A percentile compares a stretch with the other conserved stretches of the same genome.
Evolutionary conservation across 2,329 filamentous ascomycete genomes (phyloP).

Genomic region (Fusarium duplospermum): DNA sequence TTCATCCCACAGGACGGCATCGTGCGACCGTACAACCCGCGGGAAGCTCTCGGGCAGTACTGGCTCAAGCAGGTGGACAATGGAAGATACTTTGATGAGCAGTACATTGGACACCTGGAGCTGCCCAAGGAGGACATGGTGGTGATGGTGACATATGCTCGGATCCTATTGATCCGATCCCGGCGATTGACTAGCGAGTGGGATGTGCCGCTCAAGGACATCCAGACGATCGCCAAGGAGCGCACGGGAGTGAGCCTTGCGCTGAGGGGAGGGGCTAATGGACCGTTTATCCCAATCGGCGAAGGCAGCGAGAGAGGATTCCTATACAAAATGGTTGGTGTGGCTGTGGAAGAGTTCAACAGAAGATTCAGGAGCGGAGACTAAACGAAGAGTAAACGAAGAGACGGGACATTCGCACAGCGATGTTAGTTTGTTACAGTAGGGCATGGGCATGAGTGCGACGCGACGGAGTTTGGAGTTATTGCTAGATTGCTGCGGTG

Average conservation of each 20-base stretch:
- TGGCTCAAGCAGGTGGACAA: conserved; percentile 99
- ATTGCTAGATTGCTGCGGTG: neutral
- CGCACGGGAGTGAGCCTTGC: conserved; percentile 91
- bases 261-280: conserved; percentile 89
- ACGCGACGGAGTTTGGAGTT: neutral
- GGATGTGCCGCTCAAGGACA: conserved; percentile 95
- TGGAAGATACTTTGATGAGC: conserved; percentile 96
- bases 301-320: conserved; percentile 80
- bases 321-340: conserved; percentile 72
- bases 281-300: conserved; percentile 93
- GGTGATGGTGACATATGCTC: conserved; percentile 86
- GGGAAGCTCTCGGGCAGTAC: conserved; percentile 95
- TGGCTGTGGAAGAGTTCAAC: conserved; percentile 76
- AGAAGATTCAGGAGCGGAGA: conserved; percentile 63
- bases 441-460: neutral
- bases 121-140: conserved; percentile 89
- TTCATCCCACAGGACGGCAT: conserved; percentile 95
- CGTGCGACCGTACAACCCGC: conserved; percentile 92
- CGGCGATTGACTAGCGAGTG: conserved; percentile 90
- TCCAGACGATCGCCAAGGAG: conserved; percentile 98
- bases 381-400: conserved; percentile 21
- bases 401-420: neutral
- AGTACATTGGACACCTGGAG: conserved; percentile 96
- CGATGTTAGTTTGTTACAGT: neutral
- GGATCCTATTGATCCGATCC: conserved; percentile 90